These are phyloP conservation scores for Penicillium psychrosexuale DNA, from an alignment of 2,329 filamentous ascomycete genomes.

Conservation along the genomic window DNA sequence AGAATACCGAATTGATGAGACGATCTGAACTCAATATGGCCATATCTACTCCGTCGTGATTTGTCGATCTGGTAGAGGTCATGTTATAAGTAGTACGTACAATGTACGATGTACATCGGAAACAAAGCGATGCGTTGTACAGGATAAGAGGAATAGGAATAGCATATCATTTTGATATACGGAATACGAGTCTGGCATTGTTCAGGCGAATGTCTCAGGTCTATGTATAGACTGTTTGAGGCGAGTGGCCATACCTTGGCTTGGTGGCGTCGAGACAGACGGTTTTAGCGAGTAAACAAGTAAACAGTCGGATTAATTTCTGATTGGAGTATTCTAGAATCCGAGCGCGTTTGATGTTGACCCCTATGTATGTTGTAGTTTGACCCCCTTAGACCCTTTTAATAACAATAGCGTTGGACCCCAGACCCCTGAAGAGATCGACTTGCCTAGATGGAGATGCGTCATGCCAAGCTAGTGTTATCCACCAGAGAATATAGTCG, in stretches of 20 bases:
- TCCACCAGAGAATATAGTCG: background rate
- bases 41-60: background rate
- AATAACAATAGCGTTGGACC: too few species aligned
- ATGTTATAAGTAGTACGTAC: background rate
- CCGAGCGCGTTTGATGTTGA: background rate
- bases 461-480: constrained; percentile 4
- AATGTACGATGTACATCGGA: background rate
- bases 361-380: background rate
- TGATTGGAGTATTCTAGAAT: background rate
- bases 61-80: background rate
- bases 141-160: too few species aligned
- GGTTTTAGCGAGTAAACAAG: background rate
- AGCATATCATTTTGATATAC: background rate
- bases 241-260: too few species aligned
- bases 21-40: background rate
- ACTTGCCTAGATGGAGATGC: background rate
- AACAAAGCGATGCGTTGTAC: background rate
- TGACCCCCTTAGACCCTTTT: background rate
- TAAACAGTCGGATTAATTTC: background rate
- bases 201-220: background rate
- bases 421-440: constrained; percentile 5
- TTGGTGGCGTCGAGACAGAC: background rate
- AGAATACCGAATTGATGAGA: background rate
- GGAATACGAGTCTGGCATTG: background rate
- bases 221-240: constrained; percentile 1